Conservation (phyloP, 2,329 filamentous ascomycete genomes). For the Microsporum canis region DNA sequence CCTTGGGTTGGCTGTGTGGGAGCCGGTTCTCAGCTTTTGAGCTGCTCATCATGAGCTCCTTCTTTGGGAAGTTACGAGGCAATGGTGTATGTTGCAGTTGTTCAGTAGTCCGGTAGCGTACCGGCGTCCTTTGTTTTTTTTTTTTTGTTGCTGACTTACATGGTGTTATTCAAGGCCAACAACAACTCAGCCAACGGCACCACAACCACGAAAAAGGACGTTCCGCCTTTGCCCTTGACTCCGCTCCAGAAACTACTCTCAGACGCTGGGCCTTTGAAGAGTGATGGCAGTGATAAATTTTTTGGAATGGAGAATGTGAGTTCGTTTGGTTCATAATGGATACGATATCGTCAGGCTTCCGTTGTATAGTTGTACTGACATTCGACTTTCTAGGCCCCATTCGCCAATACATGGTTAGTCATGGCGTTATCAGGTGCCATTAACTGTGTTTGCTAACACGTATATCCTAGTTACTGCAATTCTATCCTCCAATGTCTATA, state of each 20-base stretch:
- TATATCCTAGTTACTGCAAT: slow-evolving; percentile 74
- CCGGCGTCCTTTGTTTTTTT: neutral
- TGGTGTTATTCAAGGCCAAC: slow-evolving; percentile 23
- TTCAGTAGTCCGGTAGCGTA: slow-evolving; percentile 12
- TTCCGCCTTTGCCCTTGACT: slow-evolving; percentile 45
- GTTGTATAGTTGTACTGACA: slow-evolving; percentile 13
- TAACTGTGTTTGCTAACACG: slow-evolving; percentile 8
- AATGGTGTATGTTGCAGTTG: slow-evolving; percentile 25
- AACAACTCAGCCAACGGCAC: slow-evolving; percentile 36
- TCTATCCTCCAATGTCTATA: slow-evolving; percentile 96
- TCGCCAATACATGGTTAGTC: slow-evolving; percentile 88
- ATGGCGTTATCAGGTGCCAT: neutral
- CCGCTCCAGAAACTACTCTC: slow-evolving; percentile 64
- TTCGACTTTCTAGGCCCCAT: slow-evolving; percentile 45
- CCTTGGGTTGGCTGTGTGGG: slow-evolving; percentile 9
- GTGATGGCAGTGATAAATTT: slow-evolving; percentile 93
- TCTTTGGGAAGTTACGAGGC: slow-evolving; percentile 30
- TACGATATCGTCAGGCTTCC: no score
- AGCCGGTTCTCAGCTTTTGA: neutral
- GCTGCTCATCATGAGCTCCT: slow-evolving; percentile 27
- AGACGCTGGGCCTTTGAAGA: slow-evolving; percentile 66
- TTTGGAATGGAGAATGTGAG: slow-evolving; percentile 96
- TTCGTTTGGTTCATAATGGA: slow-evolving; percentile 16
- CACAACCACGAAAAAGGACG: slow-evolving; percentile 48
- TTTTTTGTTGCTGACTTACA: neutral